Conservation (phyloP, 192 early-diverging fungal genomes). For the Podila clonocystis region DNA sequence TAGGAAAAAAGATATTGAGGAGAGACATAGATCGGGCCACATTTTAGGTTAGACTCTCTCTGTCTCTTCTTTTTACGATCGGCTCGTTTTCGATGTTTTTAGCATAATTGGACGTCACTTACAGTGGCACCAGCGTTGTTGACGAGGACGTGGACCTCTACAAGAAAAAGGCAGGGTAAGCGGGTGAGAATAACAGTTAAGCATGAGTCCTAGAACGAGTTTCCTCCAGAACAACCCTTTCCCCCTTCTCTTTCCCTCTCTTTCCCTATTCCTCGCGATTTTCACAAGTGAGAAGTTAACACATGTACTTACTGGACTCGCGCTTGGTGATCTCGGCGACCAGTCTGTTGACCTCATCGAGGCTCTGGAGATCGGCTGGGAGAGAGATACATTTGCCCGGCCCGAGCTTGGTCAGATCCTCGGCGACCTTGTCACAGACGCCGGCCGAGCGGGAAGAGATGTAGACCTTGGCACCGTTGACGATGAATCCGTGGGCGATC, state of each 20-base stretch:
- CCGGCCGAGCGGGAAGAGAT: conserved; percentile 83
- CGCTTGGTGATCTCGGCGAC: conserved; percentile 62
- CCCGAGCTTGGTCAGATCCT: conserved; percentile 72
- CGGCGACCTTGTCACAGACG: conserved; percentile 69
- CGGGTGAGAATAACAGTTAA: neutral
- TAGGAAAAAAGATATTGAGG: neutral
- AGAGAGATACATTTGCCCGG: conserved; percentile 80
- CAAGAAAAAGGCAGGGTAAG: neutral
- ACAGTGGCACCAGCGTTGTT: conserved; percentile 84
- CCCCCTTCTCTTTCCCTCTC: neutral
- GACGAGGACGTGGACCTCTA: conserved; percentile 85
- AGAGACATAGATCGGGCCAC: neutral
- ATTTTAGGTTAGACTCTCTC: neutral
- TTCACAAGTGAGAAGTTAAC: neutral
- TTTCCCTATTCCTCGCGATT: too few species aligned
- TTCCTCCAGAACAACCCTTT: neutral
- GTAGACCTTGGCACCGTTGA: conserved; percentile 91
- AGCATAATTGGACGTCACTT: neutral
- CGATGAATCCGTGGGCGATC: conserved; percentile 77
- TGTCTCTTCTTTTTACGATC: neutral
- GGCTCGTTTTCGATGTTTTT: neutral
- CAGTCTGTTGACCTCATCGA: conserved; percentile 67
- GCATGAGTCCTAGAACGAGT: neutral
- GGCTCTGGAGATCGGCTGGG: conserved; percentile 76
- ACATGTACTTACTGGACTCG: conserved; percentile 64